Evolutionary conservation across 495 filamentous ascomycete genomes (phyloP).

Genomic region (Parathielavia hyrcaniae): DNA sequence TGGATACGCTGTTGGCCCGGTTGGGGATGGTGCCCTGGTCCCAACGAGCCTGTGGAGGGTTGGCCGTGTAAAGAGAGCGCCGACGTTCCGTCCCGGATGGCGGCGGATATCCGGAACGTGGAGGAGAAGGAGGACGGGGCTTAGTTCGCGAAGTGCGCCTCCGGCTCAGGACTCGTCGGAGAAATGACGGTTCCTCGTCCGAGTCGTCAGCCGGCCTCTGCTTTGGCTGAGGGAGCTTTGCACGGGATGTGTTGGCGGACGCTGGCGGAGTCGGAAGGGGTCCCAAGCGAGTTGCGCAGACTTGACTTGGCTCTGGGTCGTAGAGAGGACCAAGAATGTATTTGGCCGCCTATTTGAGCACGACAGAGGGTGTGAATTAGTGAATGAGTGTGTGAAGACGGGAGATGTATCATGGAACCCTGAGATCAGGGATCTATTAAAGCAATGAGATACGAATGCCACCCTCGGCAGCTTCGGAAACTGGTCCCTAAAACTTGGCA

Average conservation of each 20-base stretch:
- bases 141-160: constrained; percentile 21
- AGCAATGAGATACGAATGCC: background rate
- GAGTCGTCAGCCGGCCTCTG: constrained; percentile 7
- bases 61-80: constrained; percentile 23
- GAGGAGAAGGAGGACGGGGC: constrained; percentile 15
- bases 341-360: constrained; percentile 41
- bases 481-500: constrained; percentile 17
- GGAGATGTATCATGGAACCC: constrained; percentile 8
- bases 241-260: constrained; percentile 28
- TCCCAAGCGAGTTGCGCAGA: constrained; percentile 25
- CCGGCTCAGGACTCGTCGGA: constrained; percentile 22
- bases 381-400: background rate
- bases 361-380: background rate
- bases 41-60: constrained; percentile 25
- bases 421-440: background rate
- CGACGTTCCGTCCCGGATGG: constrained; percentile 17
- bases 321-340: constrained; percentile 53
- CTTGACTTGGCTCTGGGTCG: constrained; percentile 30
- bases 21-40: constrained; percentile 29
- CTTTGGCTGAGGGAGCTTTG: background rate
- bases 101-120: constrained; percentile 5
- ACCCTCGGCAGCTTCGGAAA: background rate
- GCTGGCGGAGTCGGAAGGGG: constrained; percentile 29
- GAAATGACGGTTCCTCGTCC: constrained; percentile 17
- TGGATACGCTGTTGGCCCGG: constrained; percentile 27